Conservation (phyloP, 176 grass and related monocot species). For the Hsuehochloa calcarea region DNA sequence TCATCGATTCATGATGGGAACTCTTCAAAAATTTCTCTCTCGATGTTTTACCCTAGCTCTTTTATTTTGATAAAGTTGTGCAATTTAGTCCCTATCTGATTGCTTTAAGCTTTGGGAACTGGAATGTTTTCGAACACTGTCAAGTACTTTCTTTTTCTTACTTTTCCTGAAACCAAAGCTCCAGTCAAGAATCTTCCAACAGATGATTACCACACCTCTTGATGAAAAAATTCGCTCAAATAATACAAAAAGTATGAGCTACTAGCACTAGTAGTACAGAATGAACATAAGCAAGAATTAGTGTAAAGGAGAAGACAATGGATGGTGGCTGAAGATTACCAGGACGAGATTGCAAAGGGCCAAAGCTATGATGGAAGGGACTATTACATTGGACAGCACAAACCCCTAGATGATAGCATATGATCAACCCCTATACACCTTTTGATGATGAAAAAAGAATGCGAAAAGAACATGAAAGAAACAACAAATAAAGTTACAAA, state of each 20-base stretch:
- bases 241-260: slow-evolving; percentile 42
- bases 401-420: slow-evolving; percentile 51
- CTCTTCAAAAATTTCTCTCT: neutral
- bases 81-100: slow-evolving; percentile 9
- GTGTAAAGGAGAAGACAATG: slow-evolving; percentile 46
- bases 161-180: slow-evolving; percentile 48
- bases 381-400: slow-evolving; percentile 55
- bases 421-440: slow-evolving; percentile 68
- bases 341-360: slow-evolving; percentile 76
- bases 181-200: slow-evolving; percentile 60
- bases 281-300: slow-evolving; percentile 21
- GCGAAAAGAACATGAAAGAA: slow-evolving; percentile 20
- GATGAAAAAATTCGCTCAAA: slow-evolving; percentile 47
- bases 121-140: slow-evolving; percentile 48
- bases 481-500: slow-evolving; percentile 18
- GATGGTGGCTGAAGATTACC: slow-evolving; percentile 82
- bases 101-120: slow-evolving; percentile 49
- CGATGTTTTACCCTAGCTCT: neutral
- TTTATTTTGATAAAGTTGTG: slow-evolving; percentile 36
- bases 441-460: slow-evolving; percentile 24
- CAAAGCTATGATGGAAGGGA: slow-evolving; percentile 64
- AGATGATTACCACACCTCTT: slow-evolving; percentile 31
- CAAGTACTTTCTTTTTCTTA: slow-evolving; percentile 13
- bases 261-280: slow-evolving; percentile 31
- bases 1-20: slow-evolving; percentile 16